These are phyloP conservation scores for Xylariales sp. DNA, from an alignment of 2,329 filamentous ascomycete species.

Conservation along the genomic window DNA sequence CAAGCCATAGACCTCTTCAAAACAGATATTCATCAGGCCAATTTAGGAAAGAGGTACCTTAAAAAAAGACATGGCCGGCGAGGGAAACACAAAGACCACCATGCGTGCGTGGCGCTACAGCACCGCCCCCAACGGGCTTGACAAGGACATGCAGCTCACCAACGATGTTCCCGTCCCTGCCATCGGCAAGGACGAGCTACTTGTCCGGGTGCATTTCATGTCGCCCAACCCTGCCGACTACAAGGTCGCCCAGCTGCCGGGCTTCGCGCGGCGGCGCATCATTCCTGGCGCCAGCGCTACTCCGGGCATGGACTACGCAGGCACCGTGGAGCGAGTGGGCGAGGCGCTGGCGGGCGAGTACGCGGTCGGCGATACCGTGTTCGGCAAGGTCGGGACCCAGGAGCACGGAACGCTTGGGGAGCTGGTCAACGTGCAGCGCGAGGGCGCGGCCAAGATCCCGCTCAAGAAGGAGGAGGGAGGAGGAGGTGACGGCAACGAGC, in stretches of 20 bases:
- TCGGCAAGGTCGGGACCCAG: not conserved
- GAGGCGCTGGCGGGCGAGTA: constrained; percentile 15
- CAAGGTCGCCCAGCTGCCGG: constrained; percentile 38
- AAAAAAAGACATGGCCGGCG: too few relatives aligned
- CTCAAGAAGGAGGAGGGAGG: too few relatives aligned
- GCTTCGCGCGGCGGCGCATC: constrained; percentile 30
- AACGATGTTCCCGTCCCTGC: not conserved
- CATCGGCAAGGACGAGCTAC: constrained; percentile 24
- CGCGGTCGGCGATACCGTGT: constrained; percentile 5
- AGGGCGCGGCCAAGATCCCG: constrained; percentile 33
- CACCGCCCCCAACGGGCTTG: not conserved
- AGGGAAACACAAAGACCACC: constrained; percentile 1
- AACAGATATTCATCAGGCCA: too few relatives aligned
- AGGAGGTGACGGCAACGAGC: too few relatives aligned
- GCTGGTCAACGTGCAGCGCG: constrained; percentile 27
- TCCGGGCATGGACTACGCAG: constrained; percentile 47
- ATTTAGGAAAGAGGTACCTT: too few relatives aligned
- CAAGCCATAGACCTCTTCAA: too few relatives aligned
- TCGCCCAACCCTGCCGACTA: constrained; percentile 46
- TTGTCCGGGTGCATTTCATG: constrained; percentile 38
- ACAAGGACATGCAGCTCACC: constrained; percentile 3
- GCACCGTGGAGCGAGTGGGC: constrained; percentile 28
- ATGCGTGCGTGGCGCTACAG: constrained; percentile 7
- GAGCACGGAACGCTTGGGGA: constrained; percentile 34
- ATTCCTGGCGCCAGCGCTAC: constrained; percentile 36